Percentiles rank a stretch among this genome's conserved stretches.
These are phyloP conservation scores for Aspergillus diversus DNA, from an alignment of 495 filamentous ascomycete species.

Conservation along the genomic window DNA sequence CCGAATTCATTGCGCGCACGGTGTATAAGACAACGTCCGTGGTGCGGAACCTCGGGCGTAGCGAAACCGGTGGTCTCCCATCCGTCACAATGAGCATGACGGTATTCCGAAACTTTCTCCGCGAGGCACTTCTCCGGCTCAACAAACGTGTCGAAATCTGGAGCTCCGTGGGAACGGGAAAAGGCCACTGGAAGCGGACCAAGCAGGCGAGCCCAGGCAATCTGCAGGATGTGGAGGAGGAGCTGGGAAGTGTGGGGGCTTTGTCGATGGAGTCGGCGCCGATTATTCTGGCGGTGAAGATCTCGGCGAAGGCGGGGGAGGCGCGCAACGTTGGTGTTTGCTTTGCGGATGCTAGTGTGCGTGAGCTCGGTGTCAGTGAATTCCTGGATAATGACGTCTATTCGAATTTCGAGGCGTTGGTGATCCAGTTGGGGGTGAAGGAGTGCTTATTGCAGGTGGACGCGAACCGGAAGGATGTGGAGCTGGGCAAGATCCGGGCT, in stretches of 20 bases:
- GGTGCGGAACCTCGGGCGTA: conserved; percentile 82
- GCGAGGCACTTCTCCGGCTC: conserved; percentile 88
- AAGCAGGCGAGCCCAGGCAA: conserved; percentile 97
- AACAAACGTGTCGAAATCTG: conserved; percentile 93
- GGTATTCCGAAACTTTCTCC: conserved; percentile 92
- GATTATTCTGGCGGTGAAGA: conserved; percentile 92
- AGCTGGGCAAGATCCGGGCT: conserved; percentile 81
- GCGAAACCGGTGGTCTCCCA: conserved; percentile 77
- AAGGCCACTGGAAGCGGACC: conserved; percentile 85
- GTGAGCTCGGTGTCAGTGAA: conserved; percentile 95
- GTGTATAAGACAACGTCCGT: conserved; percentile 98
- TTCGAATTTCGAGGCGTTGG: conserved; percentile 94
- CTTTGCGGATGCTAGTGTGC: conserved; percentile 96
- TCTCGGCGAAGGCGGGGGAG: conserved; percentile 82
- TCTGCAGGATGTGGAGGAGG: conserved; percentile 95
- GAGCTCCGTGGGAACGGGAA: conserved; percentile 62
- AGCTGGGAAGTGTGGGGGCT: conserved; percentile 67
- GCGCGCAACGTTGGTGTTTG: conserved; percentile 89
- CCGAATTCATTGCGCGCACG: conserved; percentile 88
- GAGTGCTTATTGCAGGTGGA: conserved; percentile 87
- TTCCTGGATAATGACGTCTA: conserved; percentile 98
- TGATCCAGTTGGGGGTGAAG: conserved; percentile 95
- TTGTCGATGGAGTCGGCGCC: conserved; percentile 81
- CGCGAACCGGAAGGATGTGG: conserved; percentile 77
- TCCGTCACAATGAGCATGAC: conserved; percentile 94